Evolutionary conservation across 106 monocot species (phyloP), one percentile per base, ranked within the genome.

Genomic region (Phalaenopsis equestris): DNA sequence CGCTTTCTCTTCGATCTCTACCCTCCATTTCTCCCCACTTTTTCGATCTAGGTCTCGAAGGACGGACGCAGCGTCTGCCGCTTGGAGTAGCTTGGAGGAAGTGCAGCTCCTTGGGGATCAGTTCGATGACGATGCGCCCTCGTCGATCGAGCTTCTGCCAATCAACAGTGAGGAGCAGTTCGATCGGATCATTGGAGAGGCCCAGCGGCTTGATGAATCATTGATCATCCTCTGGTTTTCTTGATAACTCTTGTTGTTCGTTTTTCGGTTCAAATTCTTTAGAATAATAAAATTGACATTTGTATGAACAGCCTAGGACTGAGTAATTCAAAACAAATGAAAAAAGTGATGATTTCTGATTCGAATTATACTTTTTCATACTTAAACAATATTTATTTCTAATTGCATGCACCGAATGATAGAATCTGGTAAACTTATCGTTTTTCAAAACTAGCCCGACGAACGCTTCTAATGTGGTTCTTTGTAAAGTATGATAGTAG

Each of bases 141-240:
- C 76, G 2, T 94, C 89, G 79, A 79, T 97, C 42, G 84, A 88
- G 72, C 89, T 99, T 41, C 81, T 85, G 42, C 86, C 82, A 3
- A 77, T 99, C 72, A 79, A 52, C 68, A 81, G 84, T 77, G 92
- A 94, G 84, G 84, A 87, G 82, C 90, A 86, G 80, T 93, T 99
- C 80, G 88, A 94, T 76, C 84, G 83, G 48, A 65, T 92, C 79
- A 39, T 90, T 30, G 87, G 86, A 7, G 91, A 93, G 77, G 94
- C 94, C 14, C 85, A 92, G 76, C 86, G 82, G 85, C 58, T 76
- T 55, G 89, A 84, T 77, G 86, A 81, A 57, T 70, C 87, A 15
- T 42, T 99, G 43, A 61, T 94, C 61, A 65, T 99, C 11, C 82
- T 99, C 67, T 94, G 98, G 97, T 98, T 80, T 38, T 65, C 83